Evolutionary conservation across 495 filamentous ascomycete species (phyloP).

Genomic region (Polyplosphaeria fusca): DNA sequence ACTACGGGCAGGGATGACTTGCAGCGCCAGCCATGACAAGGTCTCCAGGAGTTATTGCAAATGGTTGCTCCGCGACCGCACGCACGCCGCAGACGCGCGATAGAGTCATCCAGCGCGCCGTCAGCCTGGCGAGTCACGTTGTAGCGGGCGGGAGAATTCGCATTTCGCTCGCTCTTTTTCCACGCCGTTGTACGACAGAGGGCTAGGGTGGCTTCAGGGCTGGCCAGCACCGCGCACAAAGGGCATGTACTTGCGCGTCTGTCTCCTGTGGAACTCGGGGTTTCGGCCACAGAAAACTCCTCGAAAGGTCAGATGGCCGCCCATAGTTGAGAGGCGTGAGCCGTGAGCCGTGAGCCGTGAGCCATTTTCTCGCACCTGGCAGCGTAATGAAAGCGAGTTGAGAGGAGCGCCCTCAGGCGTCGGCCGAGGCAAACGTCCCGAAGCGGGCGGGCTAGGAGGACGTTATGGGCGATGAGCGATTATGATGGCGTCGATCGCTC

Average conservation of each 20-base stretch:
- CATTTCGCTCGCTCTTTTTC: background rate
- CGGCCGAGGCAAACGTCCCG: constrained; percentile 16
- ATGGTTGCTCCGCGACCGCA: background rate
- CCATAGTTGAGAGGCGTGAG: background rate
- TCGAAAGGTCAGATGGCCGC: background rate
- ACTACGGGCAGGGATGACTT: constrained; percentile 17
- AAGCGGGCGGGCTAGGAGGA: constrained; percentile 13
- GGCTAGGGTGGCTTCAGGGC: constrained; percentile 2
- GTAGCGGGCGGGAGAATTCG: background rate
- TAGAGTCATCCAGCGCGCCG: constrained; percentile 13
- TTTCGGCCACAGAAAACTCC: constrained; percentile 2
- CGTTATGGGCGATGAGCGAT: constrained; percentile 25
- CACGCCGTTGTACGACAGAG: constrained; percentile 6
- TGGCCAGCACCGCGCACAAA: background rate
- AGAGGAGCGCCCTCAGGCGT: constrained; percentile 4
- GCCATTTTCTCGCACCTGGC: constrained; percentile 19
- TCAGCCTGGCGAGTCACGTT: constrained; percentile 1
- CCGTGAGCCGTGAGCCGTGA: too few relatives aligned
- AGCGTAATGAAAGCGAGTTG: background rate
- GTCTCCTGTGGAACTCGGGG: constrained; percentile 1
- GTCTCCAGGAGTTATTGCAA: too few relatives aligned
- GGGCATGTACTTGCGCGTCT: background rate
- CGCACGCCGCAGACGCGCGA: constrained; percentile 4
- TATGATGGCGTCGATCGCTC: constrained; percentile 9
- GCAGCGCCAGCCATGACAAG: background rate